Evolutionary conservation across 1,139 yeast species (phyloP).

Genomic region (Arxiozyma slooffiae): DNA sequence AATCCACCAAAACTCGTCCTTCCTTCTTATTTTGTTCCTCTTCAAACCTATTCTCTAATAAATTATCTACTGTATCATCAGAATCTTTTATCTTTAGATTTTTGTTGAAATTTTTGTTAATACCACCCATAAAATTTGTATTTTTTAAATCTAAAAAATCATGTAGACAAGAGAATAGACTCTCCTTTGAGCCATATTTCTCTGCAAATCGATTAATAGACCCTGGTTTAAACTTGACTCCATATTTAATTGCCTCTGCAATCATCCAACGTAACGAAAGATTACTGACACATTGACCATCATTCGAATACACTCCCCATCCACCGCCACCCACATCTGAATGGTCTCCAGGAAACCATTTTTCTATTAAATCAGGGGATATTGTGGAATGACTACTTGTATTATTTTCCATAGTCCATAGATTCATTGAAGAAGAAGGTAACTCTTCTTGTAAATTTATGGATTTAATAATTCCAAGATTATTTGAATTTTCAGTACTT

Average conservation of each 20-base stretch:
- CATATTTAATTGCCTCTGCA: conserved; percentile 41
- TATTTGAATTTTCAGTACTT: neutral
- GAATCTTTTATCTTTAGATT: too few relatives aligned
- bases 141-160: conserved; percentile 34
- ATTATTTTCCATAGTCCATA: conserved; percentile 1
- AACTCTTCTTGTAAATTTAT: neutral
- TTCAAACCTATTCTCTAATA: too few relatives aligned
- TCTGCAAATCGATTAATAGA: conserved; percentile 37
- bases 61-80: too few relatives aligned
- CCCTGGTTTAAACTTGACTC: conserved; percentile 38
- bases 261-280: conserved; percentile 47
- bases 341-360: conserved; percentile 62
- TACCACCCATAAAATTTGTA: neutral
- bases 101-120: neutral
- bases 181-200: conserved; percentile 33
- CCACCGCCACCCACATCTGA: too few relatives aligned
- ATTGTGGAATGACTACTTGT: conserved; percentile 4
- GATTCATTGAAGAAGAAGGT: neutral
- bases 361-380: conserved; percentile 37
- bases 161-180: conserved; percentile 41
- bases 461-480: conserved; percentile 1
- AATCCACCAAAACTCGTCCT: neutral
- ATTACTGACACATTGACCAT: conserved; percentile 32
- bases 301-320: conserved; percentile 47
- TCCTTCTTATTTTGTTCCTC: too few relatives aligned